Evolutionary conservation across 176 grass and related monocot genomes (phyloP).

Genomic region (Avena atlantica): DNA sequence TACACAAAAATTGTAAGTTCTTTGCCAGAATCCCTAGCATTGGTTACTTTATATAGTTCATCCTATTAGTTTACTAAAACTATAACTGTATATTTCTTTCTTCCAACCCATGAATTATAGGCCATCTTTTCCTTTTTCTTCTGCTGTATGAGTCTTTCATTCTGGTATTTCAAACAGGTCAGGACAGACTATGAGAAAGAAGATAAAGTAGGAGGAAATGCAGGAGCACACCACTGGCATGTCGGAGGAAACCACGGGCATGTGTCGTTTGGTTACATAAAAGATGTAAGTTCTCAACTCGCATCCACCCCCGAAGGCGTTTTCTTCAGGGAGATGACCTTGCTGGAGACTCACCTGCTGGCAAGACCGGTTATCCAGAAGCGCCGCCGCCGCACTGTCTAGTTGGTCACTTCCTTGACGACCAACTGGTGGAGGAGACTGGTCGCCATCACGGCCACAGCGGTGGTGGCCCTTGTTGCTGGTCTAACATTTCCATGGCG

Average conservation of each 20-base stretch:
- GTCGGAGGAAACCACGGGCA: not conserved
- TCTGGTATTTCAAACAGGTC: slow-evolving; percentile 13
- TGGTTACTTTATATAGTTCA: not conserved
- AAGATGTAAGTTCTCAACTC: not conserved
- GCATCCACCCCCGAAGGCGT: not conserved
- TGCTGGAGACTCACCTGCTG: not conserved
- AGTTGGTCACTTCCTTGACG: not conserved
- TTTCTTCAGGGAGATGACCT: not conserved
- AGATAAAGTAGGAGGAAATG: not conserved
- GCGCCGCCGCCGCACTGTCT: not conserved
- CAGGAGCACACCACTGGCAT: not conserved
- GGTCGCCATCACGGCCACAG: not conserved
- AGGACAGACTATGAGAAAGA: not conserved
- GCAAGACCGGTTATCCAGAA: slow-evolving; percentile 1
- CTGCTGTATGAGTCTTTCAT: not conserved
- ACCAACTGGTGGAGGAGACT: not conserved
- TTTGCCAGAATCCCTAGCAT: not conserved
- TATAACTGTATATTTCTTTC: slow-evolving; percentile 8
- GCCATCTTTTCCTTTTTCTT: not conserved
- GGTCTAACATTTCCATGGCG: not conserved
- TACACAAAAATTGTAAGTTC: slow-evolving; percentile 16
- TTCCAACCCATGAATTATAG: not conserved
- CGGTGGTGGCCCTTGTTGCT: not conserved
- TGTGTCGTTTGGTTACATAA: not conserved
- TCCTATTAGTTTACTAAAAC: not conserved